These are phyloP conservation scores for Xerocomellus amylosporus DNA, from an alignment of 768 basidiomycete genomes.

Conservation along the genomic window DNA sequence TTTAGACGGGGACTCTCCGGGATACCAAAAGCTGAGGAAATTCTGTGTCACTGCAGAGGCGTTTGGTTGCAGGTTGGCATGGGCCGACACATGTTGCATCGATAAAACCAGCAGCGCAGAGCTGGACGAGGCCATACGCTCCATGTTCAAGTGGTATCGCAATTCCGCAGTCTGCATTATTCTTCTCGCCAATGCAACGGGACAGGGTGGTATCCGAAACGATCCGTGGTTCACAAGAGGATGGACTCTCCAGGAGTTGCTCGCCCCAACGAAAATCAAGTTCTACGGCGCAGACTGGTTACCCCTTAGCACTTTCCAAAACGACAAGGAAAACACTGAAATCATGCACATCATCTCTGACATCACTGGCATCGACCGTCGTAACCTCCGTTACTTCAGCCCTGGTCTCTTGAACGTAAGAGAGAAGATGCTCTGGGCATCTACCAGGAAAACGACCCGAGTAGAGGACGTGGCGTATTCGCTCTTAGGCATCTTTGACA, in stretches of 20 bases:
- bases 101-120: slow-evolving; percentile 30
- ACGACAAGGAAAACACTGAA: slow-evolving; percentile 21
- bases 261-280: slow-evolving; percentile 20
- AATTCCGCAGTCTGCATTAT: slow-evolving; percentile 23
- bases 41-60: slow-evolving; percentile 14
- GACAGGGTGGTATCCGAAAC: not conserved
- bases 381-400: slow-evolving; percentile 18
- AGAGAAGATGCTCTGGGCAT: slow-evolving; percentile 27
- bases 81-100: slow-evolving; percentile 29
- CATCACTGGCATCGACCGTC: slow-evolving; percentile 11
- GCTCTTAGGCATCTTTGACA: slow-evolving; percentile 26
- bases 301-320: slow-evolving; percentile 3
- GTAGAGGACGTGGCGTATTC: slow-evolving; percentile 27
- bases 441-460: slow-evolving; percentile 23
- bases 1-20: not conserved
- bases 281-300: slow-evolving; percentile 19
- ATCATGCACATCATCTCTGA: slow-evolving; percentile 13
- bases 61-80: slow-evolving; percentile 19
- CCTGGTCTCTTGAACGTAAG: slow-evolving; percentile 19
- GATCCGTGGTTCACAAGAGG: slow-evolving; percentile 26
- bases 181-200: slow-evolving; percentile 9
- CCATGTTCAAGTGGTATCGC: slow-evolving; percentile 28
- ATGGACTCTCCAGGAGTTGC: slow-evolving; percentile 23
- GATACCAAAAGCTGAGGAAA: slow-evolving; percentile 11
- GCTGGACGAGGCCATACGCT: slow-evolving; percentile 30